Evolutionary conservation across 1,284 basidiomycete species (phyloP).

Genomic region (Pterula multifida): DNA sequence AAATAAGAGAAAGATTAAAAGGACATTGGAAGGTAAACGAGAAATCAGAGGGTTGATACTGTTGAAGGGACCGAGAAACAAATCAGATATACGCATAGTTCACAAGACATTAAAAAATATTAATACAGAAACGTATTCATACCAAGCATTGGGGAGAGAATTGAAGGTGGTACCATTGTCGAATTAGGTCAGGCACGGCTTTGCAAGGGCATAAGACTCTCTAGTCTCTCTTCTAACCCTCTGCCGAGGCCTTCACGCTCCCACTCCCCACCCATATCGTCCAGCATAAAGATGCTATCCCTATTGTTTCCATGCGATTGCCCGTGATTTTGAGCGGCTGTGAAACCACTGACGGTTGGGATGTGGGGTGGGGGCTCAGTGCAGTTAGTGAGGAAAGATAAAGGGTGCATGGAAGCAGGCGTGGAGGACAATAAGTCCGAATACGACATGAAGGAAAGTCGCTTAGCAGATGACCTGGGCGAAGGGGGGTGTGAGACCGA

Average conservation of each 20-base stretch:
- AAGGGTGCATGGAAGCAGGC: slow-evolving; percentile 56
- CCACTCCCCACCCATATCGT: slow-evolving; percentile 70
- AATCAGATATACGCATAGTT: neutral
- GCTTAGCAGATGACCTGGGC: slow-evolving; percentile 42
- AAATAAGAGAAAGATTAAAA: neutral
- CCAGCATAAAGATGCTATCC: slow-evolving; percentile 30
- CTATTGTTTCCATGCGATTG: slow-evolving; percentile 13
- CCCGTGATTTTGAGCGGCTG: slow-evolving; percentile 3
- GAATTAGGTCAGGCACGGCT: neutral
- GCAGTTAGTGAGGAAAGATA: slow-evolving; percentile 58
- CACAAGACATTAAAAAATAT: neutral
- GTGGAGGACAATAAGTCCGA: slow-evolving; percentile 70
- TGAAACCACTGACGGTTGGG: slow-evolving; percentile 33
- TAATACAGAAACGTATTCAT: neutral
- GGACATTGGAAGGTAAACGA: neutral
- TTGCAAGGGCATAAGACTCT: slow-evolving; percentile 27
- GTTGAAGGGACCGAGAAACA: neutral
- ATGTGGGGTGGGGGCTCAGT: slow-evolving; percentile 53
- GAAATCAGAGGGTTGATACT: neutral
- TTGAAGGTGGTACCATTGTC: neutral
- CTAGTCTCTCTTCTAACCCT: slow-evolving; percentile 72
- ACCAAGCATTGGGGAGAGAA: neutral
- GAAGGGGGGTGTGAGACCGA: slow-evolving; percentile 39
- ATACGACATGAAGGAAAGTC: slow-evolving; percentile 79
- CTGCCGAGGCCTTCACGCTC: slow-evolving; percentile 69